These are phyloP conservation scores for Hypocrella siamensis DNA, from an alignment of 2,329 filamentous ascomycete species.

Conservation along the genomic window DNA sequence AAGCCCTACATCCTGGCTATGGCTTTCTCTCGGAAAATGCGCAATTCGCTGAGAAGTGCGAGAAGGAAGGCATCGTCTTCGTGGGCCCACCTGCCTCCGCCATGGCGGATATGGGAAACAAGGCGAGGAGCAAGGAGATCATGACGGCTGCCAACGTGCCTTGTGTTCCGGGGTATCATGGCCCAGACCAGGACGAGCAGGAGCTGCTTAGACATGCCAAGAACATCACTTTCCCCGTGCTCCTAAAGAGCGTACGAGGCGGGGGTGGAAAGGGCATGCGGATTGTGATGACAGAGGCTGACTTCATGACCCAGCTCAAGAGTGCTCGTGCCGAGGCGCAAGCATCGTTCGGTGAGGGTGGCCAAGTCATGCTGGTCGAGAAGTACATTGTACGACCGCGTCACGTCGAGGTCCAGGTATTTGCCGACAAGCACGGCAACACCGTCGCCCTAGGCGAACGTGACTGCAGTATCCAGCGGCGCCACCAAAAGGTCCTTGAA, in stretches of 20 bases:
- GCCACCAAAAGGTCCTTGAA: constrained; percentile 85
- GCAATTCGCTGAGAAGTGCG: constrained; percentile 73
- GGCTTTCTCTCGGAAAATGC: constrained; percentile 93
- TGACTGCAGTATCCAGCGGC: constrained; percentile 73
- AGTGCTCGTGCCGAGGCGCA: constrained; percentile 62
- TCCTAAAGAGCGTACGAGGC: constrained; percentile 66
- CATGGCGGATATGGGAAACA: constrained; percentile 83
- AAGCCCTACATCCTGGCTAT: constrained; percentile 91
- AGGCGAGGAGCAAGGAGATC: constrained; percentile 86
- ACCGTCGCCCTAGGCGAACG: constrained; percentile 76
- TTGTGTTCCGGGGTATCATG: constrained; percentile 93
- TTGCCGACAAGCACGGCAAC: constrained; percentile 66
- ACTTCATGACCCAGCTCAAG: constrained; percentile 54
- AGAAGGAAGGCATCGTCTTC: constrained; percentile 80
- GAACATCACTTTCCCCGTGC: constrained; percentile 52
- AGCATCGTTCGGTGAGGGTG: constrained; percentile 65
- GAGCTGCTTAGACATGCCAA: constrained; percentile 52
- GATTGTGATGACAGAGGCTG: constrained; percentile 50
- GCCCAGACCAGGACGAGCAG: constrained; percentile 56
- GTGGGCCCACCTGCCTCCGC: constrained; percentile 79
- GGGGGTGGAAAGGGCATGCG: constrained; percentile 78
- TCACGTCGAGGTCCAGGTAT: constrained; percentile 83
- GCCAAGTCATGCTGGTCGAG: constrained; percentile 73
- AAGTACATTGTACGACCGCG: constrained; percentile 64
- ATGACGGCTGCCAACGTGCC: constrained; percentile 92